Conservation (phyloP, 2,329 filamentous ascomycete genomes). For the Raffaelea ambrosiae region DNA sequence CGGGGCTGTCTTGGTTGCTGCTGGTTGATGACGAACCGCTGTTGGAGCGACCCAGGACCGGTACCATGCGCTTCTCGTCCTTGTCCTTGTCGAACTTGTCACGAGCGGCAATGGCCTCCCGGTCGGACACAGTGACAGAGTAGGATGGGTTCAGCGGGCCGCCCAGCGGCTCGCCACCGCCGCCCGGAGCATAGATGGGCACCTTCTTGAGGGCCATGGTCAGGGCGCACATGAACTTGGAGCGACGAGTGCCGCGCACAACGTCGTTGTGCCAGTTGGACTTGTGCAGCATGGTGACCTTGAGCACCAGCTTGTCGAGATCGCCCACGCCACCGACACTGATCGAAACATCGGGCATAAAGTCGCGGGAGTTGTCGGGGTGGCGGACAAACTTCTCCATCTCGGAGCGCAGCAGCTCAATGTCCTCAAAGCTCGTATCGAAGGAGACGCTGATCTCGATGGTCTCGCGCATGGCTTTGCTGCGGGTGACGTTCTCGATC, state of each 20-base stretch:
- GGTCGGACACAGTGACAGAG: conserved; percentile 66
- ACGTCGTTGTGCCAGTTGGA: conserved; percentile 85
- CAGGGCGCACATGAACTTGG: conserved; percentile 95
- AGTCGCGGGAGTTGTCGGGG: conserved; percentile 83
- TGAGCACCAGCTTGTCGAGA: conserved; percentile 79
- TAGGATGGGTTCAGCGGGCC: conserved; percentile 70
- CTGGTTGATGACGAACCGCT: not conserved
- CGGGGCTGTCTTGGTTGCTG: conserved; percentile 13
- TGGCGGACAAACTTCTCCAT: conserved; percentile 77
- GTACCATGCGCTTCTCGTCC: conserved; percentile 58
- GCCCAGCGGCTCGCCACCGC: conserved; percentile 53
- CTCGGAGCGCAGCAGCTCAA: conserved; percentile 75
- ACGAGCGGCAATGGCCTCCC: conserved; percentile 56
- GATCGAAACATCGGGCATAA: conserved; percentile 74
- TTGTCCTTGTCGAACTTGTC: conserved; percentile 49
- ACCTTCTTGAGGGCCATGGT: conserved; percentile 78
- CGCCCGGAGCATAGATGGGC: conserved; percentile 76
- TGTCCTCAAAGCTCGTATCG: conserved; percentile 81
- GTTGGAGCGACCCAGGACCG: conserved; percentile 20
- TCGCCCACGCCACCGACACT: conserved; percentile 71
- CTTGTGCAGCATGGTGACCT: conserved; percentile 83
- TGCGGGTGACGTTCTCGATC: conserved; percentile 89
- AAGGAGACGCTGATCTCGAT: conserved; percentile 74
- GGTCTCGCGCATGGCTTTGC: conserved; percentile 83
- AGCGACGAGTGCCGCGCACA: conserved; percentile 70